A percentile compares a stretch with the other conserved stretches of the same genome.
These are phyloP conservation scores for Haematococcus lacustris DNA, from an alignment of 139 green algal genomes.

Conservation along the genomic window DNA sequence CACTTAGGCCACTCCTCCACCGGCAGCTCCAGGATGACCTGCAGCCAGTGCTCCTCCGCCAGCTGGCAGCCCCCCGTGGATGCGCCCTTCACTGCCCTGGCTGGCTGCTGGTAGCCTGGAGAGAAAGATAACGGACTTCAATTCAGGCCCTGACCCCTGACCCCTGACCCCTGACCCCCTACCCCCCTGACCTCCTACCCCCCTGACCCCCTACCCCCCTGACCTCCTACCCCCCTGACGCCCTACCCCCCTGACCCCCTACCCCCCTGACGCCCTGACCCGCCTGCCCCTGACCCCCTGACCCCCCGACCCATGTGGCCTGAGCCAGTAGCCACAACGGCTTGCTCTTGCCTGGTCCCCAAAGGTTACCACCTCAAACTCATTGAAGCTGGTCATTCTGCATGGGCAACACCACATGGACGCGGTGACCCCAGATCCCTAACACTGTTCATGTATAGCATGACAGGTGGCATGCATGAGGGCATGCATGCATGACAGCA, in stretches of 20 bases:
- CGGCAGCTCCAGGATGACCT: slow-evolving; percentile 70
- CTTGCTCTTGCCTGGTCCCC: slow-evolving; percentile 21
- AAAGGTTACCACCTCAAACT: slow-evolving; percentile 89
- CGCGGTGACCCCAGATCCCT: too few relatives aligned
- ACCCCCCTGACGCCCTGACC: neutral
- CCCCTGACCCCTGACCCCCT: neutral
- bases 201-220: neutral
- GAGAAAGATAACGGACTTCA: neutral
- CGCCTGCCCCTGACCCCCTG: neutral
- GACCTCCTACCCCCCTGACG: neutral
- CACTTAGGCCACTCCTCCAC: slow-evolving; percentile 85
- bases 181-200: neutral
- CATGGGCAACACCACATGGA: too few relatives aligned
- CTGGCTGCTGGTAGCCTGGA: neutral
- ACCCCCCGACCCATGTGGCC: neutral
- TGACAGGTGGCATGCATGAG: too few relatives aligned
- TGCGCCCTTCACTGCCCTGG: neutral
- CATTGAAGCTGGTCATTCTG: slow-evolving; percentile 61
- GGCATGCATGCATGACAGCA: too few relatives aligned
- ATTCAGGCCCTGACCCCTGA: neutral
- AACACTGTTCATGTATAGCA: slow-evolving; percentile 58
- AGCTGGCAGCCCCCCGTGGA: neutral
- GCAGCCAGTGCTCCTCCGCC: neutral
- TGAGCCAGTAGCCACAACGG: neutral
- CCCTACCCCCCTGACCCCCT: neutral